Evolutionary conservation across 176 grass and related monocot genomes (phyloP).

Genomic region (Hyparrhenia diplandra): DNA sequence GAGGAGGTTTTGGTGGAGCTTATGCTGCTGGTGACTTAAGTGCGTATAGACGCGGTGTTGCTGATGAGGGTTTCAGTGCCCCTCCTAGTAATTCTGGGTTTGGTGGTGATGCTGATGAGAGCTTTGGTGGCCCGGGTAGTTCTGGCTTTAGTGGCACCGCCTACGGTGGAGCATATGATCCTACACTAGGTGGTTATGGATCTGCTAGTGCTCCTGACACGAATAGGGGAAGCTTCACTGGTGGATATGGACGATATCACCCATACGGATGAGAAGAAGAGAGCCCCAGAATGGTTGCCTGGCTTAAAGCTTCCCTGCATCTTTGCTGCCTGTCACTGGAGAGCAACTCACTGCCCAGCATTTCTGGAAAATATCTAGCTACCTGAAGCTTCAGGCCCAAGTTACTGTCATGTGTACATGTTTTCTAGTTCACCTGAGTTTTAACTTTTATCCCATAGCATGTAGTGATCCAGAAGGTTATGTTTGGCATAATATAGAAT

Average conservation of each 20-base stretch:
- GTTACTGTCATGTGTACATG: constrained; percentile 38
- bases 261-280: constrained; percentile 63
- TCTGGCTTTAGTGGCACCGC: constrained; percentile 40
- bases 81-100: constrained; percentile 19
- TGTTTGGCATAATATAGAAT: constrained; percentile 25
- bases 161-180: constrained; percentile 53
- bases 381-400: background rate
- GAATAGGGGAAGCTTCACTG: constrained; percentile 42
- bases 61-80: constrained; percentile 43
- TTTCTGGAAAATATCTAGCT: background rate
- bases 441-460: background rate
- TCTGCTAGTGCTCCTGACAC: constrained; percentile 35
- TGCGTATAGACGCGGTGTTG: constrained; percentile 41
- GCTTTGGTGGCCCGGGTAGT: constrained; percentile 46
- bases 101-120: constrained; percentile 33
- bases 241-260: constrained; percentile 66
- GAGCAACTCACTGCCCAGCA: background rate
- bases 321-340: background rate
- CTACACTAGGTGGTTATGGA: constrained; percentile 56
- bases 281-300: background rate
- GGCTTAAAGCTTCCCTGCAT: constrained; percentile 1
- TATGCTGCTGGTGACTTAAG: constrained; percentile 52
- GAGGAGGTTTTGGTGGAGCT: constrained; percentile 52
- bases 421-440: background rate
- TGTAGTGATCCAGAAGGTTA: constrained; percentile 20